A percentile compares a stretch with the other conserved stretches of the same genome.
Conservation (phyloP, 345 rosid genomes). For the Noccaea bulbosa region DNA sequence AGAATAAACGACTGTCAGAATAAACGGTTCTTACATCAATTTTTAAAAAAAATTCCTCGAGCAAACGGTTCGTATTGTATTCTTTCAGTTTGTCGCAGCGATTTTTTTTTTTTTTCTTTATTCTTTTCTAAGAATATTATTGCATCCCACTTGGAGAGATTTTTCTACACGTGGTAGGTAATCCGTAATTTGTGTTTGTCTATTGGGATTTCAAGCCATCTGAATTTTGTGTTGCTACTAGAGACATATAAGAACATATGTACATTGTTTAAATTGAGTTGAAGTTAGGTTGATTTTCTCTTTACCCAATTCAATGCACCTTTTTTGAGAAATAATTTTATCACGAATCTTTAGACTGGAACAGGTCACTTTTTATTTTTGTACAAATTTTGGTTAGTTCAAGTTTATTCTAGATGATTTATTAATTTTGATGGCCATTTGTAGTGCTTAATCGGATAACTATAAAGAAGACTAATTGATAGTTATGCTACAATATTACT, state of each 20-base stretch:
- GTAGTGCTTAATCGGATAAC: not conserved
- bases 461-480: not conserved
- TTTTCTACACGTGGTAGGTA: constrained; percentile 38
- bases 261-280: constrained; percentile 6
- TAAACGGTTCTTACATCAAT: too few relatives aligned
- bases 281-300: not conserved
- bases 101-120: not conserved
- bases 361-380: too few relatives aligned
- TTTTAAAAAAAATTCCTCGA: too few relatives aligned
- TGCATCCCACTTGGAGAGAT: constrained; percentile 36
- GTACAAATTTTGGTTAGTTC: not conserved
- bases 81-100: not conserved
- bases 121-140: not conserved
- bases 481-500: not conserved
- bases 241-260: not conserved
- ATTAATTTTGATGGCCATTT: constrained; percentile 4
- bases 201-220: constrained; percentile 4
- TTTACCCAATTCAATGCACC: not conserved
- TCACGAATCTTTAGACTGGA: not conserved
- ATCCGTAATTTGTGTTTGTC: constrained; percentile 16
- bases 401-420: not conserved
- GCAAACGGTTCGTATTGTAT: not conserved
- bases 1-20: too few relatives aligned
- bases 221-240: not conserved
- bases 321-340: not conserved